Evolutionary conservation across 1,139 yeast genomes (phyloP).

Genomic region (Candida sp.): DNA sequence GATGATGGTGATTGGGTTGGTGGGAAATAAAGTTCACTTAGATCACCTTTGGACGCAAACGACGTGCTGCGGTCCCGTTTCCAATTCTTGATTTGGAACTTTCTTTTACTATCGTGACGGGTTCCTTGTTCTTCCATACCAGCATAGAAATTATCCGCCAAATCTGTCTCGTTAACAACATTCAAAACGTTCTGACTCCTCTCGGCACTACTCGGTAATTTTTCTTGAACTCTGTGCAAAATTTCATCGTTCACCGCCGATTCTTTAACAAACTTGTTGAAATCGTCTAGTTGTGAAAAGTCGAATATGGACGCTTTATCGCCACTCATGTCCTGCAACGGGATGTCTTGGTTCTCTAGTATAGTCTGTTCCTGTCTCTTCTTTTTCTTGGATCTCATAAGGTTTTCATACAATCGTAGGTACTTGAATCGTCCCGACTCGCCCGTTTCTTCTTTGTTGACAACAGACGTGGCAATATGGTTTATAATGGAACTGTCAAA

Average conservation of each 20-base stretch:
- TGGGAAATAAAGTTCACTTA: slow-evolving; percentile 14
- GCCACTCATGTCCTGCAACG: slow-evolving; percentile 25
- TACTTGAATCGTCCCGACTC: slow-evolving; percentile 33
- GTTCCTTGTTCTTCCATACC: slow-evolving; percentile 17
- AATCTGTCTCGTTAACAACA: slow-evolving; percentile 32
- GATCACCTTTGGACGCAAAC: slow-evolving; percentile 10
- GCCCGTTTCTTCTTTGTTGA: slow-evolving; percentile 11
- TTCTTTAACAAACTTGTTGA: slow-evolving; percentile 36
- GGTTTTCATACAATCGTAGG: slow-evolving; percentile 28
- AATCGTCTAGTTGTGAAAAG: slow-evolving; percentile 42
- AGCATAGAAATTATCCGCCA: slow-evolving; percentile 33
- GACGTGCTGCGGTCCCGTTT: slow-evolving; percentile 11
- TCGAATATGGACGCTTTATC: slow-evolving; percentile 32
- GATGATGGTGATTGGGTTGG: slow-evolving; percentile 13
- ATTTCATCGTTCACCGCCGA: slow-evolving; percentile 41
- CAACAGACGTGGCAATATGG: slow-evolving; percentile 19
- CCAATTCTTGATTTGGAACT: slow-evolving; percentile 10
- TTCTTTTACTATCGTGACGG: slow-evolving; percentile 5
- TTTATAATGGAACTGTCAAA: slow-evolving; percentile 31
- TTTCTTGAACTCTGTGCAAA: slow-evolving; percentile 20
- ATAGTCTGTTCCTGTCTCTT: slow-evolving; percentile 16
- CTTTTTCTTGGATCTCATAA: slow-evolving; percentile 17
- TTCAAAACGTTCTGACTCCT: slow-evolving; percentile 22
- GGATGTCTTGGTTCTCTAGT: slow-evolving; percentile 25
- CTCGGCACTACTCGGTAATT: slow-evolving; percentile 11